phyloP scores from a whole-genome alignment of 2,329 filamentous ascomycete species.

The Cladophialophora psammophila region DNA sequence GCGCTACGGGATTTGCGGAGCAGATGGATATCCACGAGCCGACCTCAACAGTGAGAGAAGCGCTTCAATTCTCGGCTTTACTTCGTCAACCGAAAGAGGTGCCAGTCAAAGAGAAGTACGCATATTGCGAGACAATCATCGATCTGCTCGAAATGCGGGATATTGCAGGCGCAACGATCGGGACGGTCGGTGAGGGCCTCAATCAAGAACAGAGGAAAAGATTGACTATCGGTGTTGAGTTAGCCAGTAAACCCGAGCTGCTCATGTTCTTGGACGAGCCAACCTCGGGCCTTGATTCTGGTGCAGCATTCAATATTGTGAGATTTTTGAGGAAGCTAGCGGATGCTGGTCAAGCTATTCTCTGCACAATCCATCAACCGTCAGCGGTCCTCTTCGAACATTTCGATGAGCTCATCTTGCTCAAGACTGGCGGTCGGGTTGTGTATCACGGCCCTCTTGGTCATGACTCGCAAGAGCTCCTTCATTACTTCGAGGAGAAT shows the following conservation, averaged over 20 bases:
- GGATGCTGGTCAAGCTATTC: conserved; percentile 80
- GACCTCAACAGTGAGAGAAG: conserved; percentile 71
- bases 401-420: conserved; percentile 81
- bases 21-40: conserved; percentile 74
- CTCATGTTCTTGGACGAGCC: conserved; percentile 70
- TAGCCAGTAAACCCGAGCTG: conserved; percentile 68
- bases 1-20: conserved; percentile 63
- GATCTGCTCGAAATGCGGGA: conserved; percentile 72
- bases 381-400: conserved; percentile 86
- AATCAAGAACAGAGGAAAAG: conserved; percentile 72
- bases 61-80: conserved; percentile 70
- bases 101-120: conserved; percentile 67
- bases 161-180: conserved; percentile 71
- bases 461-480: conserved; percentile 72
- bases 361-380: conserved; percentile 91
- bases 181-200: conserved; percentile 64
- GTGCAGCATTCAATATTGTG: conserved; percentile 70
- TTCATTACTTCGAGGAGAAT: conserved; percentile 65
- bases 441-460: conserved; percentile 92
- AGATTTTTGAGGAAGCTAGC: conserved; percentile 68
- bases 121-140: conserved; percentile 73
- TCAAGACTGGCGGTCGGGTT: conserved; percentile 78
- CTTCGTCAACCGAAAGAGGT: conserved; percentile 68
- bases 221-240: conserved; percentile 67
- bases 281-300: conserved; percentile 72